phyloP scores from a whole-genome alignment of 2,329 filamentous ascomycete genomes.

The Calonectria hawksworthii region DNA sequence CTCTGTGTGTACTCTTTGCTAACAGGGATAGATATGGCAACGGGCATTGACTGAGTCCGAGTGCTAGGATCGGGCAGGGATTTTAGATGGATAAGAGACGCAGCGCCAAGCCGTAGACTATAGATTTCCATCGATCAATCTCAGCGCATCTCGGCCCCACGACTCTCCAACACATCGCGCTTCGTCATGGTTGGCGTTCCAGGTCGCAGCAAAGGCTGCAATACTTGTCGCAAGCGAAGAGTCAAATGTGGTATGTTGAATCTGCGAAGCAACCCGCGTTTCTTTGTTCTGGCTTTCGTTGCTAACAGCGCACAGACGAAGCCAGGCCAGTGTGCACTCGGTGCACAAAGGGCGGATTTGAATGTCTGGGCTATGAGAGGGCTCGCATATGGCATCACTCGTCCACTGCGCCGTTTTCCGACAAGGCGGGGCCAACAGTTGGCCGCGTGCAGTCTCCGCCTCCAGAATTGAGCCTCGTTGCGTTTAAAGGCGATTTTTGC shows the following conservation, averaged over 20 bases:
- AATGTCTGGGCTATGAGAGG: constrained; percentile 27
- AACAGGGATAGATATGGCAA: background rate
- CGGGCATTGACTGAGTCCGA: background rate
- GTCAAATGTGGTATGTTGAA: constrained; percentile 34
- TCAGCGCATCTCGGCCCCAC: background rate
- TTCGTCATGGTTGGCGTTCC: constrained; percentile 33
- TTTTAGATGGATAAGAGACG: no score
- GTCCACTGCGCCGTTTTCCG: constrained; percentile 22
- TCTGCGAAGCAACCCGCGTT: background rate
- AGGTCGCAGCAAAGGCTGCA: constrained; percentile 39
- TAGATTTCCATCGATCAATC: no score
- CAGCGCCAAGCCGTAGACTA: background rate
- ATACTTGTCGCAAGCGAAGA: constrained; percentile 35
- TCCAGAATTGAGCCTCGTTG: constrained; percentile 33
- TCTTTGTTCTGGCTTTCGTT: background rate
- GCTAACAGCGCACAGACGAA: constrained; percentile 10
- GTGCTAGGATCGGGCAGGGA: no score
- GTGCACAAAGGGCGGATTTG: constrained; percentile 26
- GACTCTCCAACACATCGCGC: no score
- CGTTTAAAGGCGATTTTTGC: constrained; percentile 37
- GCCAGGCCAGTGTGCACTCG: constrained; percentile 24
- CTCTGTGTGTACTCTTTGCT: background rate
- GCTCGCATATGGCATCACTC: constrained; percentile 26
- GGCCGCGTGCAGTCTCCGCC: constrained; percentile 26
- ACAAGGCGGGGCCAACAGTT: background rate